These are phyloP conservation scores for Paragyromitra xinjiangensis DNA, from an alignment of 495 filamentous ascomycete species.

Conservation along the genomic window DNA sequence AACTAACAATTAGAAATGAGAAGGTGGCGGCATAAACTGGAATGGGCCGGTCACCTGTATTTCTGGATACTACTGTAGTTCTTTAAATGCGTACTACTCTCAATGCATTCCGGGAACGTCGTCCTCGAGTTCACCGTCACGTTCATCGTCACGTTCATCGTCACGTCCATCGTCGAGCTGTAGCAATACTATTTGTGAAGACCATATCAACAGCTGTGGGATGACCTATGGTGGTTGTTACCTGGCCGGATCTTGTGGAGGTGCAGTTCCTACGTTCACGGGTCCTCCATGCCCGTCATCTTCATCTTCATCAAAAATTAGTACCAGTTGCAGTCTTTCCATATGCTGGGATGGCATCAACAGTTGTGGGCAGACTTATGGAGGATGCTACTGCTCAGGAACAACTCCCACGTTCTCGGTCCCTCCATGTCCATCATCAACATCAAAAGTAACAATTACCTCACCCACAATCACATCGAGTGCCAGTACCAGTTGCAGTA, in stretches of 20 bases:
- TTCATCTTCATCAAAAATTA: conserved; percentile 3
- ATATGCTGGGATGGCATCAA: conserved; percentile 16
- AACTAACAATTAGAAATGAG: not conserved
- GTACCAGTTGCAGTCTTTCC: not conserved
- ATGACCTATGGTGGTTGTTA: conserved; percentile 46
- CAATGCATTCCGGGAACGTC: conserved; percentile 8
- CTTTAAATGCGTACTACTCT: conserved; percentile 12
- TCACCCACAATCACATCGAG: not conserved
- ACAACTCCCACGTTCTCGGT: not conserved
- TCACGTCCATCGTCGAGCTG: not conserved
- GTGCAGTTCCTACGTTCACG: conserved; percentile 21
- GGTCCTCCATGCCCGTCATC: conserved; percentile 5
- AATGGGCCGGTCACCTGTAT: not conserved
- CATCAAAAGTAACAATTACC: conserved; percentile 1
- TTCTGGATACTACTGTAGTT: conserved; percentile 9
- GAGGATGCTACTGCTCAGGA: conserved; percentile 13
- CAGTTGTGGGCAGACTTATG: conserved; percentile 21
- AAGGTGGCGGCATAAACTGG: conserved; percentile 8
- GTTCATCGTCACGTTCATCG: not conserved
- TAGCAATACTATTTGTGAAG: conserved; percentile 15
- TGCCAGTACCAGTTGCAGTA: not conserved
- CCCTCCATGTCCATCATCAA: conserved; percentile 3
- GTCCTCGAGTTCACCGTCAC: not conserved
- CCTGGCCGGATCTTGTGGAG: conserved; percentile 16
- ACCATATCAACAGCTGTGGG: conserved; percentile 43